Conservation (phyloP, 352 stramenopile genomes). For the Phytophthora citrophthora region DNA sequence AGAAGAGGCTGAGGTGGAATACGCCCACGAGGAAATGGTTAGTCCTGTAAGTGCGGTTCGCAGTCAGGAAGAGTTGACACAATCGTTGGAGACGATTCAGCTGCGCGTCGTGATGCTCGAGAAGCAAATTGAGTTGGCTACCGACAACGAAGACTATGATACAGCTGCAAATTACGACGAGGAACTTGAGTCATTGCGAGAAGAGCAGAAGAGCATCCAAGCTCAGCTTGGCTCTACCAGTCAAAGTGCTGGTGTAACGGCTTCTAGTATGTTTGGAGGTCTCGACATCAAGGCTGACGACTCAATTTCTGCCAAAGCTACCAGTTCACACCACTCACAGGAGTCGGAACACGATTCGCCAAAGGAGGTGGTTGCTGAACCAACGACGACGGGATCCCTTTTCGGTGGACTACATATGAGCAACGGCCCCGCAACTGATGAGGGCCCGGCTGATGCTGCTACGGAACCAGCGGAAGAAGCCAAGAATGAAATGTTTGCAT, state of each 20-base stretch:
- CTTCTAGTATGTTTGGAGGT: slow-evolving; percentile 38
- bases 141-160: slow-evolving; percentile 77
- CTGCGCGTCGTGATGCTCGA: slow-evolving; percentile 63
- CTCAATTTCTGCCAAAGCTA: slow-evolving; percentile 7
- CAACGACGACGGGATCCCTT: slow-evolving; percentile 19
- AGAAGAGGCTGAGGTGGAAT: slow-evolving; percentile 33
- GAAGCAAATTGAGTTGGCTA: slow-evolving; percentile 70
- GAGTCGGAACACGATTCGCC: slow-evolving; percentile 18
- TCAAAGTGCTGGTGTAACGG: slow-evolving; percentile 2
- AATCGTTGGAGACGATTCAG: slow-evolving; percentile 52
- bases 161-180: slow-evolving; percentile 64
- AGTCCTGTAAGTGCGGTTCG: slow-evolving; percentile 41
- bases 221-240: slow-evolving; percentile 22
- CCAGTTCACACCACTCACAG: neutral
- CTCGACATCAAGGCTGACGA: slow-evolving; percentile 27
- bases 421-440: slow-evolving; percentile 12
- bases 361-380: slow-evolving; percentile 7
- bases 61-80: slow-evolving; percentile 40
- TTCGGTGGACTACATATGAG: slow-evolving; percentile 57
- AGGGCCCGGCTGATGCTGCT: slow-evolving; percentile 13
- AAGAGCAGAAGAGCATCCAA: slow-evolving; percentile 51
- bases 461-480: slow-evolving; percentile 11
- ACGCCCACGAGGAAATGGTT: slow-evolving; percentile 39
- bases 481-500: slow-evolving; percentile 11
- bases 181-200: slow-evolving; percentile 63